phyloP scores from a whole-genome alignment of 192 early-diverging fungal genomes.

The Cladochytrium replicatum region DNA sequence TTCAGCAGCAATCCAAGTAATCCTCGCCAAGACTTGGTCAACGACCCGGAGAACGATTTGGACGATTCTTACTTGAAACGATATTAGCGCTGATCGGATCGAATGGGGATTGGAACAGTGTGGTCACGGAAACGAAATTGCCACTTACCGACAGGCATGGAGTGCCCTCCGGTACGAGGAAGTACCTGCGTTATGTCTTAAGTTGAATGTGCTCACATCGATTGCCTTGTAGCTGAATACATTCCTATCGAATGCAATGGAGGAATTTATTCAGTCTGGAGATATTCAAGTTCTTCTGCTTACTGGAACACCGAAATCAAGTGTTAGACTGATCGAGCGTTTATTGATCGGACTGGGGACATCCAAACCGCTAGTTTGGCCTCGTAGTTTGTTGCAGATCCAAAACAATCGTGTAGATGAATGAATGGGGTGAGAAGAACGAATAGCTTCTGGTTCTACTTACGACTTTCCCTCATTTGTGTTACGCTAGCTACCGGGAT shows the following conservation, averaged over 20 bases:
- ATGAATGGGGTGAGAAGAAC: conserved; percentile 62
- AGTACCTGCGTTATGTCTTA: no score
- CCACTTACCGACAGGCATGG: conserved; percentile 69
- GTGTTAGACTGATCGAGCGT: conserved; percentile 62
- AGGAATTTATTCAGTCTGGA: conserved; percentile 48
- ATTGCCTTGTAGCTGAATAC: conserved; percentile 37
- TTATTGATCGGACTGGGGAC: conserved; percentile 80
- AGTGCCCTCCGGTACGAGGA: conserved; percentile 72
- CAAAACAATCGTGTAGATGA: no score
- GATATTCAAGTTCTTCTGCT: conserved; percentile 72
- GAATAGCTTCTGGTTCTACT: no score
- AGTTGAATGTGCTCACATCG: no score
- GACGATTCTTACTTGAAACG: conserved; percentile 69
- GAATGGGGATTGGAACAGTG: conserved; percentile 65
- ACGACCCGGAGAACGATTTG: conserved; percentile 46
- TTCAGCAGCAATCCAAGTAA: conserved; percentile 10
- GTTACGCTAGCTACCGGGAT: conserved; percentile 65
- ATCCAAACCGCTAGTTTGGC: conserved; percentile 79
- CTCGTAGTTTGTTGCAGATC: no score
- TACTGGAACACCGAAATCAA: conserved; percentile 60
- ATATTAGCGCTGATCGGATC: conserved; percentile 83
- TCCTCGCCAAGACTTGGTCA: conserved; percentile 55
- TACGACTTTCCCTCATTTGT: no score
- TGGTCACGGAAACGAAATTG: conserved; percentile 61
- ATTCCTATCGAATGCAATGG: conserved; percentile 47